Evolutionary conservation across 352 stramenopile species (phyloP), one percentile per base, ranked within the genome.

Genomic region (Globisporangium iwayamae): DNA sequence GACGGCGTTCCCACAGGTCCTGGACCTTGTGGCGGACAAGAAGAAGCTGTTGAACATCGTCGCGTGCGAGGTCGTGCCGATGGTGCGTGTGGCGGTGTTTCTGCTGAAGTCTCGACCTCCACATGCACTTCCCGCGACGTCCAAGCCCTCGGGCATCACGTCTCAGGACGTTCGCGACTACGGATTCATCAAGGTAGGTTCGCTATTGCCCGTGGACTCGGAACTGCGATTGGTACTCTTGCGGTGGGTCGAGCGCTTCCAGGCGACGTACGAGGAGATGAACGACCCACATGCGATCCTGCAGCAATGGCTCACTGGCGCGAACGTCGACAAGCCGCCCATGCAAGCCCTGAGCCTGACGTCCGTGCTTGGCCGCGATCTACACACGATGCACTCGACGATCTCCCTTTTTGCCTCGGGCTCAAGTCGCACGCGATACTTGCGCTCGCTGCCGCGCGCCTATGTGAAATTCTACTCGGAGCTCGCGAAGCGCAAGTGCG

Each of bases 381-480:
- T 95, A 61, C 82, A 93, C 60, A 91, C 83, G 14, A 84, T 91
- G 57, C 80, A 93, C 62, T 89, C 83, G 34, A 85, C 80, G 30
- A 79, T 95, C 64, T 92, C 81, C 16, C 75, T 90, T 5, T 81
- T 80, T n/a, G 78, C 68, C 25, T 91, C 84, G 9, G 82, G 79
- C 1, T 66, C 75, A 16, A 89, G 79, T 55, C 84, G 87, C 50
- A 93, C 79, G 9, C 71, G 74, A 22, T 96, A 91, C 62, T 60
- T 96, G 50, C 76, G 82, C 13, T 85, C 80, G 18, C 62, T 96
- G 34, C 87, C 87, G 4, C 78, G 81, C 11, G 71, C 85, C 41
- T 96, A 94, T 65, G 83, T 91, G 18, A 89, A 92, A 48, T 91
- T 96, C 45, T 96, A 96, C 75, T 85, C 86, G 14, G 80, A 89